Evolutionary conservation across 148 eudicot species (phyloP), one percentile per base, ranked within the genome.

Genomic region (Chenopodium formosanum): DNA sequence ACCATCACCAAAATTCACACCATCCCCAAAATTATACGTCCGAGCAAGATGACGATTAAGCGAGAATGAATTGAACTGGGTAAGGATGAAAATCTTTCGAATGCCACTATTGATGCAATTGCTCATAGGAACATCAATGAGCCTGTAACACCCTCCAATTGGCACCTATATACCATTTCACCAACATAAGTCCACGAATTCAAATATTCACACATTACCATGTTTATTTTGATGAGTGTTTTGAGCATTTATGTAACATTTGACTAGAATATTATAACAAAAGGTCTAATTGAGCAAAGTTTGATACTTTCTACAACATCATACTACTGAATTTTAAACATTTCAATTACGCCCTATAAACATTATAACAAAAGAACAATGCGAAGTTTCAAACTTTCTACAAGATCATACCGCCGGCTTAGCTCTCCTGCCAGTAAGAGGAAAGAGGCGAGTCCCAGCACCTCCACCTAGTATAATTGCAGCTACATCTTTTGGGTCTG

Each of bases 71-170:
- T 95, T 95, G 87, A 89, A 95, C 70, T 95, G 99, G 4, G 99
- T 96, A n/a, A 96, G 91, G 83, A 96, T 89, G 84, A 94, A 90
- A 56, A 94, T 92, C 91, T 96, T 96, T 76, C 92, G 86, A 64
- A 96, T 91, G 70, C 94, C 93, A 77, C 99, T 95, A 82, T 95
- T 95, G 81, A 95, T 92, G 86, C 97, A 95, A 80, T 94, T 96
- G 82, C 99, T 96, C 99, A 96, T 94, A 19, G 99, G 99, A 62
- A 96, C 94, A 83, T 96, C 98, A 80, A 96, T 91, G 25, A 96
- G 92, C 86, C 98, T 89, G 78, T 94, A 96, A 82, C 99, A 96
- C 62, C 99, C 99, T 78, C 98, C 98, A 62, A 96, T 89, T 4
- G 99, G 99, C 70, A 96, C 99, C 98, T 96, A 84, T 77, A 88